Percentiles rank a stretch among this genome's conserved stretches.
Evolutionary conservation across 164 flowering plant genomes (phyloP).

Genomic region (Sextonia rubra): DNA sequence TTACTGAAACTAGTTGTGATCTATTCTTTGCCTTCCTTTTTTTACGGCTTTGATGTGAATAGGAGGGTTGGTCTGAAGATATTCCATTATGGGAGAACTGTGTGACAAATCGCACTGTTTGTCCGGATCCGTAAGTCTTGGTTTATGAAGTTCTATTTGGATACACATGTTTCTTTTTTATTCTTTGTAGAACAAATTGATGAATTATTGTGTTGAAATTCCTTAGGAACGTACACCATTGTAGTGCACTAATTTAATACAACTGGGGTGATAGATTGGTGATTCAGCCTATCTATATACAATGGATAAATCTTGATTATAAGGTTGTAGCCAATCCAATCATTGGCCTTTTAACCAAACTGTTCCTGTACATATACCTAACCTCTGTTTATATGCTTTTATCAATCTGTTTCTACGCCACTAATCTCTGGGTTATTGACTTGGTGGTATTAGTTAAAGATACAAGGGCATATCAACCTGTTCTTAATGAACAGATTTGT

Average conservation of each 20-base stretch:
- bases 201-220: background rate
- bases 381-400: too few species aligned
- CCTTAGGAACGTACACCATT: background rate
- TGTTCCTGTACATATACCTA: too few species aligned
- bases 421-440: too few species aligned
- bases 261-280: background rate
- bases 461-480: too few species aligned
- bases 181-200: too few species aligned
- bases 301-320: background rate
- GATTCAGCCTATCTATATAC: background rate
- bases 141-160: background rate
- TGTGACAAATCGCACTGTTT: constrained; percentile 39
- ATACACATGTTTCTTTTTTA: background rate
- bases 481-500: too few species aligned
- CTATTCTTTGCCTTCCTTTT: background rate
- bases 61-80: constrained; percentile 64
- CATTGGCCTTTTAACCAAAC: background rate
- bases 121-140: constrained; percentile 80
- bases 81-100: constrained; percentile 55
- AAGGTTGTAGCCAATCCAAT: background rate
- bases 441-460: too few species aligned
- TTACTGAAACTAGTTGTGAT: background rate
- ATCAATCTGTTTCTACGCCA: too few species aligned
- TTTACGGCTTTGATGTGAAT: constrained; percentile 2
- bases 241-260: too few species aligned